Conservation (phyloP, 495 filamentous ascomycete species). For the Saxispiralis lemnorum region DNA sequence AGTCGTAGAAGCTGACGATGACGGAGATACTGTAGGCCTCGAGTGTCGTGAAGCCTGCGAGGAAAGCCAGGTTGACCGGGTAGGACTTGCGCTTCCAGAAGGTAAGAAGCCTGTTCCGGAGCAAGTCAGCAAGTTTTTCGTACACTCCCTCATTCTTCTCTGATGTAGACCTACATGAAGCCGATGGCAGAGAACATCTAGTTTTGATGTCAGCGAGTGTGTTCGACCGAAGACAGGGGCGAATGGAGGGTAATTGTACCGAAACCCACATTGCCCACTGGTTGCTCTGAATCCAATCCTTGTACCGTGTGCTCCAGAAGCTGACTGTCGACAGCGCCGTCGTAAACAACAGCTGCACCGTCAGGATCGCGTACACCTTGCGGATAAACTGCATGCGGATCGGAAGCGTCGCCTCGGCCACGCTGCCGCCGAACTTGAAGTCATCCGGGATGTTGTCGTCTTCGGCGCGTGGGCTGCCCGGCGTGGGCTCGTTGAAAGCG, state of each 20-base stretch:
- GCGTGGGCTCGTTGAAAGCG: conserved; percentile 62
- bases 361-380: conserved; percentile 78
- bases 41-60: conserved; percentile 73
- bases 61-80: conserved; percentile 83
- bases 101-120: conserved; percentile 38
- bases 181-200: conserved; percentile 63
- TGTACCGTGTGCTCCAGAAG: conserved; percentile 69
- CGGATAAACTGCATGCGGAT: conserved; percentile 96
- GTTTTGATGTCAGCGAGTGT: no score
- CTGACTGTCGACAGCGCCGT: conserved; percentile 62
- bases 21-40: conserved; percentile 91
- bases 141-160: no score
- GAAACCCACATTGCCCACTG: conserved; percentile 72
- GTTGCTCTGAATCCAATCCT: conserved; percentile 70
- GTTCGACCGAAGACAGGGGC: no score
- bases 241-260: no score
- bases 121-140: no score
- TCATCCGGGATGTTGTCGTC: conserved; percentile 90
- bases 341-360: conserved; percentile 76
- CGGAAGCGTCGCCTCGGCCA: conserved; percentile 74
- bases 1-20: conserved; percentile 72
- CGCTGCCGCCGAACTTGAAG: conserved; percentile 91
- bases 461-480: conserved; percentile 53
- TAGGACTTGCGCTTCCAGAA: conserved; percentile 98
- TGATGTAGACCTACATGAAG: conserved; percentile 48